Evolutionary conservation across 805 yeast genomes (phyloP).

Genomic region (Saccharomyces eubayanus): DNA sequence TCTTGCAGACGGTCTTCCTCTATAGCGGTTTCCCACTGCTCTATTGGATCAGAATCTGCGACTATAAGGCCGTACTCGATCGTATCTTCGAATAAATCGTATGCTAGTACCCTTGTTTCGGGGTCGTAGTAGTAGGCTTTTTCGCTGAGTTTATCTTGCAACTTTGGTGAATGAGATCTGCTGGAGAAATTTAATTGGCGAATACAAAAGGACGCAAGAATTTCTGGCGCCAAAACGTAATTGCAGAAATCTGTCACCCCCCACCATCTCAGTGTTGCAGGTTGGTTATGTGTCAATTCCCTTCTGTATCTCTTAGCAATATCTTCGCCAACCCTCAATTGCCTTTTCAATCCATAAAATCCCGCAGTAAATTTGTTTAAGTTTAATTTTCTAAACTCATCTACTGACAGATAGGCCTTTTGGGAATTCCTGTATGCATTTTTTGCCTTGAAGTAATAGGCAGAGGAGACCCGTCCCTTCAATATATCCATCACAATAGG

Average conservation of each 20-base stretch:
- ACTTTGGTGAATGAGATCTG: not conserved
- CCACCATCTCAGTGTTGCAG: conserved; percentile 53
- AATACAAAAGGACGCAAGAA: conserved; percentile 43
- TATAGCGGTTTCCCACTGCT: conserved; percentile 19
- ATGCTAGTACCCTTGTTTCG: conserved; percentile 33
- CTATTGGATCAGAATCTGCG: conserved; percentile 25
- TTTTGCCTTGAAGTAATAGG: conserved; percentile 45
- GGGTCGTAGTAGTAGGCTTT: conserved; percentile 5
- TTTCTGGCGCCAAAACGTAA: conserved; percentile 57
- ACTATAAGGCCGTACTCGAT: conserved; percentile 38
- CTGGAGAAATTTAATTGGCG: conserved; percentile 34
- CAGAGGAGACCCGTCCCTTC: conserved; percentile 39
- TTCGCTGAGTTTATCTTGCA: not conserved
- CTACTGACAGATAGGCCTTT: conserved; percentile 37
- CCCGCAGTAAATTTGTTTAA: conserved; percentile 47
- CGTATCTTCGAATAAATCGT: conserved; percentile 40
- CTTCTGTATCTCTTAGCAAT: conserved; percentile 32
- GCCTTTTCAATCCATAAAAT: conserved; percentile 52
- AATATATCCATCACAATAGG: conserved; percentile 34
- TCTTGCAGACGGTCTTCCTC: conserved; percentile 6
- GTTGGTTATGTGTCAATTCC: conserved; percentile 29
- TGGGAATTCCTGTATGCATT: conserved; percentile 33
- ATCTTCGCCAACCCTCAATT: conserved; percentile 39
- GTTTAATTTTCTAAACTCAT: conserved; percentile 40
- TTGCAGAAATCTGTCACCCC: conserved; percentile 46